Evolutionary conservation across 2,329 filamentous ascomycete species (phyloP).

Genomic region (Diplodia seriata): DNA sequence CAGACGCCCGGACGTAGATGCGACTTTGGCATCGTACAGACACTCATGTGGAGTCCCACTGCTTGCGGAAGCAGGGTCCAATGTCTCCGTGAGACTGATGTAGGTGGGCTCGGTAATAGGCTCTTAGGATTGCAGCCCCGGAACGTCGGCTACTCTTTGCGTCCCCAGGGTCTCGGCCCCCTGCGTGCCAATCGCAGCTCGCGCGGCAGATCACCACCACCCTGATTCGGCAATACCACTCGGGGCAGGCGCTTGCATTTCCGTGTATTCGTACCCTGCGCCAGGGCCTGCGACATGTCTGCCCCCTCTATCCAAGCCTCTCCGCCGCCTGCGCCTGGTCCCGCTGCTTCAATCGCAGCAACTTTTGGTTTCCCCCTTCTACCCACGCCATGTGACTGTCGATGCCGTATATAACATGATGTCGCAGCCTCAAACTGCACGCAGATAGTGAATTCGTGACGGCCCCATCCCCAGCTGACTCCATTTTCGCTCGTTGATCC

Average conservation of each 20-base stretch:
- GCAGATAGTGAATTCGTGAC: conserved; percentile 9
- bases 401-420: conserved; percentile 13
- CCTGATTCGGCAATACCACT: conserved; percentile 12
- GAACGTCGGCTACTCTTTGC: conserved; percentile 7
- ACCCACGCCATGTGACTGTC: conserved; percentile 8
- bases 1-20: too few species aligned
- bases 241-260: conserved; percentile 26
- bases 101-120: too few species aligned
- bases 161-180: conserved; percentile 10
- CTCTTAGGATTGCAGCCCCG: not conserved
- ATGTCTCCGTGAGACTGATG: too few species aligned
- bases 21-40: too few species aligned
- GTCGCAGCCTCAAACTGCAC: conserved; percentile 3
- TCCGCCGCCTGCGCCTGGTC: conserved; percentile 1
- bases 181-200: conserved; percentile 15
- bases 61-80: too few species aligned
- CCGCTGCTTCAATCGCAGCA: conserved; percentile 21
- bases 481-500: not conserved
- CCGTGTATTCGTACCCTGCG: conserved; percentile 22
- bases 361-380: conserved; percentile 23
- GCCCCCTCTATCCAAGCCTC: conserved; percentile 10
- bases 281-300: conserved; percentile 22
- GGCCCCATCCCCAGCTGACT: not conserved
- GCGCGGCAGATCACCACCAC: not conserved
- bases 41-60: too few species aligned